Base-by-base conservation (phyloP, 202 grass and related monocot genomes). In the Brachypodium distachyon region DNA sequence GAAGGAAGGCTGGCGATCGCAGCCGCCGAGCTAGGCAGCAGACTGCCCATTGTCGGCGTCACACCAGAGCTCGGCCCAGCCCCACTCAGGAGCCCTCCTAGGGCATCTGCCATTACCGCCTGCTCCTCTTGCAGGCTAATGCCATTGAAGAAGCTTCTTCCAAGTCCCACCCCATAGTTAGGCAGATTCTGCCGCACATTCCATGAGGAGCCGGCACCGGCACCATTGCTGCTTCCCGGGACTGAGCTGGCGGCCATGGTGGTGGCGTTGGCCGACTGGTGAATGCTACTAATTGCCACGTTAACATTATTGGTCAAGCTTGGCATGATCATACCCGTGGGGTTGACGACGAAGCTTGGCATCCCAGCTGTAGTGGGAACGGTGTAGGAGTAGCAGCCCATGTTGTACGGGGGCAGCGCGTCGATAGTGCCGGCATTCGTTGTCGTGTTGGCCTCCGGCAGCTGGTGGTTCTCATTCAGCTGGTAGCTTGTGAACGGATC, bases 401-500 rank as follows among this genome's bases (percentile, higher is more conserved):
- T 27, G 67, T 61, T 83, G 60, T 78, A 67, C 39, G 82, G 78
- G 78, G 38, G 78, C 78, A 22, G 6, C 1, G 12, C 31, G 31
- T 0, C 27, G 65, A 1, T 31, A 38, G n/a, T 9, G 64, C 12
- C 16, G 42, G 17, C 26, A 34, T 61, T 8, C 7, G 50, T 60
- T 52, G 76, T 12, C 19, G 39, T 48, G 67, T 38, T 57, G 59
- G 12, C 22, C n/a, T n/a, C n/a, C 22, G 78, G 37, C 38, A 49
- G 28, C 48, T 9, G 22, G 48, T 49, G 9, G 66, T 42, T 32
- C 31, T n/a, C n/a, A n/a, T n/a, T n/a, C n/a, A 47, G 41, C 28
- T 81, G 58, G 31, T 96, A 74, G 13, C 73, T 21, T 1, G 41
- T 68, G 65, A 68, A 31, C 34, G n/a, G n/a, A n/a, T n/a, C n/a